A percentile compares a stretch with the other conserved stretches of the same genome.
phyloP scores from a whole-genome alignment of 1,284 basidiomycete species.

The Papiliotrema laurentii region DNA sequence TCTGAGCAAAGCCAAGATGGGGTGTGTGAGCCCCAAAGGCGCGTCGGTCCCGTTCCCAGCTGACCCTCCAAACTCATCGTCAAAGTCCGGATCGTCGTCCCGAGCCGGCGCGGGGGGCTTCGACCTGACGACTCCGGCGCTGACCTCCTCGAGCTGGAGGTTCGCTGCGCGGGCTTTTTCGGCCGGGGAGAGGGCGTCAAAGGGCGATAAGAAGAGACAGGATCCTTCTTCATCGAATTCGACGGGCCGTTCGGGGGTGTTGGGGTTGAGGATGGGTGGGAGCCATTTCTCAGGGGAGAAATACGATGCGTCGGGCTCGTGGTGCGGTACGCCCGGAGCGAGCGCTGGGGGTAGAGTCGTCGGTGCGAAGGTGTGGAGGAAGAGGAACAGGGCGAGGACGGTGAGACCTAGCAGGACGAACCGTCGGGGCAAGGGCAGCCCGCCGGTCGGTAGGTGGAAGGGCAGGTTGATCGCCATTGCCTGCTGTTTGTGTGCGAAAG shows the following conservation, averaged over 20 bases:
- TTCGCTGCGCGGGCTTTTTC: constrained; percentile 36
- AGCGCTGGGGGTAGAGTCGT: constrained; percentile 32
- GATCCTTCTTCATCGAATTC: constrained; percentile 46
- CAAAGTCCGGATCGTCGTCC: constrained; percentile 24
- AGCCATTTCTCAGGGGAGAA: constrained; percentile 41
- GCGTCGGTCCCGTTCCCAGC: constrained; percentile 12
- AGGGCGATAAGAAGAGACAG: constrained; percentile 46
- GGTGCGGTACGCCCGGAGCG: constrained; percentile 26
- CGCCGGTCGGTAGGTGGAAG: constrained; percentile 20
- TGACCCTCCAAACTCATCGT: constrained; percentile 20
- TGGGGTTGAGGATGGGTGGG: constrained; percentile 35
- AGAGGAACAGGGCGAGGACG: constrained; percentile 25
- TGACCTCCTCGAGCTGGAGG: constrained; percentile 32
- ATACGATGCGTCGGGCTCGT: constrained; percentile 35
- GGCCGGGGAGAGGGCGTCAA: constrained; percentile 35
- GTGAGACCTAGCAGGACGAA: constrained; percentile 32
- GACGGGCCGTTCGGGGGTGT: constrained; percentile 23
- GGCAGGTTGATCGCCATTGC: constrained; percentile 23
- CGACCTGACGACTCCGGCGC: constrained; percentile 33
- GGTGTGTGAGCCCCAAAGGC: constrained; percentile 34
- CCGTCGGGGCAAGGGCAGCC: constrained; percentile 31
- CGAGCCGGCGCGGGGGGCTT: constrained; percentile 12
- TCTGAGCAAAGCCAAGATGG: constrained; percentile 48
- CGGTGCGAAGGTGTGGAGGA: constrained; percentile 40
- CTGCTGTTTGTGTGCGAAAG: too few relatives aligned